phyloP scores from a whole-genome alignment of 345 rosid genomes.

The Iberis pinnata region DNA sequence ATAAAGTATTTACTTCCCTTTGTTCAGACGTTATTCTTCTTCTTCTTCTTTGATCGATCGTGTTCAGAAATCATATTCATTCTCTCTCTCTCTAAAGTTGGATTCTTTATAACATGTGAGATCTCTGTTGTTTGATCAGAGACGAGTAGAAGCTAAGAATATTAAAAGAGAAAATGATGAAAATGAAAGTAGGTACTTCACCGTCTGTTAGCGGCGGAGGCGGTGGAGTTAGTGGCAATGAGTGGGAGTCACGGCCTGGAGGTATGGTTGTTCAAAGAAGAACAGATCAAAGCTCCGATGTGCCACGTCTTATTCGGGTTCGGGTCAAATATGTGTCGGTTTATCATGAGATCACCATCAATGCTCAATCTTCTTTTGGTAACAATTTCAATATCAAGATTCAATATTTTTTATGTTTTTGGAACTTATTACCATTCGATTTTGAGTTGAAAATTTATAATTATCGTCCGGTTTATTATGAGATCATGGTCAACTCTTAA shows the following conservation, averaged over 20 bases:
- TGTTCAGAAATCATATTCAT: conserved; percentile 24
- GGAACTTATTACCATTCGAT: no score
- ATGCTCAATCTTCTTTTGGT: conserved; percentile 85
- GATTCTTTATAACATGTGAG: conserved; percentile 26
- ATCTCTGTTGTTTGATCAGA: conserved; percentile 12
- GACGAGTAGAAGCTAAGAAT: conserved; percentile 18
- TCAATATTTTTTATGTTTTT: not conserved
- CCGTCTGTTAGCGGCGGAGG: conserved; percentile 32
- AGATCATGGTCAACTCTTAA: no score
- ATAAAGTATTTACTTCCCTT: conserved; percentile 27
- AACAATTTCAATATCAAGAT: conserved; percentile 17
- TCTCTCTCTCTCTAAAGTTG: conserved; percentile 16
- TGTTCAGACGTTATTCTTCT: conserved; percentile 29
- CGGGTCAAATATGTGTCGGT: conserved; percentile 79
- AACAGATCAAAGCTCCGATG: conserved; percentile 49
- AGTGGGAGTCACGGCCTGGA: conserved; percentile 95
- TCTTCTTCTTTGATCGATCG: conserved; percentile 15
- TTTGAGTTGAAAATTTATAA: no score
- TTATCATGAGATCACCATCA: conserved; percentile 71
- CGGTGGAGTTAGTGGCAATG: conserved; percentile 44
- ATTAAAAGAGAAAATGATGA: conserved; percentile 29
- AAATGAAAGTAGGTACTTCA: conserved; percentile 23
- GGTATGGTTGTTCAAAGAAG: conserved; percentile 97
- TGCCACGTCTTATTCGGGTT: conserved; percentile 77
- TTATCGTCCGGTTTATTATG: no score